Evolutionary conservation across 352 stramenopile species (phyloP), one percentile per base, ranked within the genome.

Genomic region (Pythium myriotylum): DNA sequence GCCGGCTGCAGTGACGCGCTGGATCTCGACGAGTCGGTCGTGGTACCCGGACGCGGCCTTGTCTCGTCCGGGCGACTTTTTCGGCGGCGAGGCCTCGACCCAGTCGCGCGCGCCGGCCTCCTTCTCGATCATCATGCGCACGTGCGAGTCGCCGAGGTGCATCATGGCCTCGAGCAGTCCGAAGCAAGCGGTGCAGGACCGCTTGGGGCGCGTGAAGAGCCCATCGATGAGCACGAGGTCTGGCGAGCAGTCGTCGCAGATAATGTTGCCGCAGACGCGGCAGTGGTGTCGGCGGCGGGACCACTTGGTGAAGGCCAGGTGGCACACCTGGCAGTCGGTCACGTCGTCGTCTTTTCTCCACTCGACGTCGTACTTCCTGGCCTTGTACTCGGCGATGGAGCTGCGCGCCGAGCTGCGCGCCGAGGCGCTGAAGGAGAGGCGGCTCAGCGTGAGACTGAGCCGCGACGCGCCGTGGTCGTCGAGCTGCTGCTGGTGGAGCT

Each of bases 251-350:
- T 77, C 71, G 43, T 82, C 81, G 46, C 86, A 94, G 37, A 94
- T 76, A 43, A 94, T 63, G 51, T 90, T 77, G 46, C 85, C 85
- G 51, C 85, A 94, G 20, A 92, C 70, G 46, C 86, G 81, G 59
- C 86, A 94, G 54, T 94, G 86, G 65, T 92, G 84, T 9, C 84
- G 84, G 1, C 86, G 83, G 2, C 80, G 77, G 39, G 81, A 82
- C 32, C 91, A 73, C 57, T 82, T 90, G 20, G 80, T 87, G 65
- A 92, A 92, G 61, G 82, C 77, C 43, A 76, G 67, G 64, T 79
- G 85, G 55, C 83, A 92, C 41, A 90, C 67, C 64, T 86, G 78
- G 57, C 83, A 92, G 55, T 82, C 85, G 41, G 59, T 27, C 29
- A 66, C 80, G 19, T 87, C 80, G 51, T 81, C 60, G 61, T 92